phyloP scores from a whole-genome alignment of 2,329 filamentous ascomycete genomes.

The Grosmannia serpens region DNA sequence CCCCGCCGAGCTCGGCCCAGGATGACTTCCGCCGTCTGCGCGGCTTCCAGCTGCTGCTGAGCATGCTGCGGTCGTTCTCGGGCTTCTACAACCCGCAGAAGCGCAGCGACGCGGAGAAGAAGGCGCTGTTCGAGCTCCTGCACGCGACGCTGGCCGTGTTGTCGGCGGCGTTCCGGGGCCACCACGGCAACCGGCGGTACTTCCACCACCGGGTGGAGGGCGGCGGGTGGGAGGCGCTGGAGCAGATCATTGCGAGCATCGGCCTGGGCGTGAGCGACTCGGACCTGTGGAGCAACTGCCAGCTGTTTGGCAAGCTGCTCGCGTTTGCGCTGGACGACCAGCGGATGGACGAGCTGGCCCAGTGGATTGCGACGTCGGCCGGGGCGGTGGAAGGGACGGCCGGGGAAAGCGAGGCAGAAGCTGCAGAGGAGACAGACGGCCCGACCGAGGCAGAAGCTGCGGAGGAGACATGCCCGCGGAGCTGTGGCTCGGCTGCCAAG shows the following conservation, averaged over 20 bases:
- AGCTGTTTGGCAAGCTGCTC: constrained; percentile 73
- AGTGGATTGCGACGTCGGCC: constrained; percentile 23
- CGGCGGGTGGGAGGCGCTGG: constrained; percentile 67
- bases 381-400: neutral
- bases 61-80: constrained; percentile 57
- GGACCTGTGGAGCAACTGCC: constrained; percentile 55
- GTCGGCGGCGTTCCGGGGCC: constrained; percentile 61
- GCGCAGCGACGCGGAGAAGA: constrained; percentile 49
- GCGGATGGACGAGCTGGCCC: constrained; percentile 58
- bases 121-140: constrained; percentile 55
- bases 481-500: too few relatives aligned
- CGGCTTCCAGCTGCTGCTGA: constrained; percentile 66
- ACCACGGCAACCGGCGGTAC: constrained; percentile 79
- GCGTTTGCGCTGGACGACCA: constrained; percentile 73
- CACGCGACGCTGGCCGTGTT: constrained; percentile 63
- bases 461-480: too few relatives aligned
- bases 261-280: constrained; percentile 53
- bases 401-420: neutral
- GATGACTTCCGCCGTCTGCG: constrained; percentile 73
- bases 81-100: constrained; percentile 64
- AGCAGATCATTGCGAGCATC: constrained; percentile 59
- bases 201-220: constrained; percentile 66
- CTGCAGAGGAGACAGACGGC: neutral
- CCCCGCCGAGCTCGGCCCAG: constrained; percentile 42
- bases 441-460: neutral